Conservation (phyloP, 2,329 filamentous ascomycete genomes). For the Paracoccidioides brasiliensis region DNA sequence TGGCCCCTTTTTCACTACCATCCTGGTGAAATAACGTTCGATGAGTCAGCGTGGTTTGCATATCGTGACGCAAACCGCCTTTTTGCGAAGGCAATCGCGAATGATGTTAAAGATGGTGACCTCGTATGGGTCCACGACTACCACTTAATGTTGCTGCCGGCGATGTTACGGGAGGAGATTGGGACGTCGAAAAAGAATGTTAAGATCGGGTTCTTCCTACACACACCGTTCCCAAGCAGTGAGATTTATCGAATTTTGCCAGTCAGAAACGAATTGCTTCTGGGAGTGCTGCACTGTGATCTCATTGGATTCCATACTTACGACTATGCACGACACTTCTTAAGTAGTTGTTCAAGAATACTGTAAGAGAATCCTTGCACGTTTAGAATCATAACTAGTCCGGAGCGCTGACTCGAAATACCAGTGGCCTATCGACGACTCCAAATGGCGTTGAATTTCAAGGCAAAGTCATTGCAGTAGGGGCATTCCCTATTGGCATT, state of each 20-base stretch:
- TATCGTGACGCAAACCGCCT: constrained; percentile 87
- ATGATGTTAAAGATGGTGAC: constrained; percentile 84
- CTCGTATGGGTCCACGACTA: constrained; percentile 98
- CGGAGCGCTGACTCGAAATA: neutral
- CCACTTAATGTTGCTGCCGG: constrained; percentile 89
- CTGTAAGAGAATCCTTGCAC: constrained; percentile 40
- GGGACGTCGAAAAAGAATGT: constrained; percentile 72
- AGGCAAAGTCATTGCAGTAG: constrained; percentile 76
- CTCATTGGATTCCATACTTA: constrained; percentile 97
- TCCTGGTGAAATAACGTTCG: constrained; percentile 94
- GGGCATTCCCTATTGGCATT: constrained; percentile 94
- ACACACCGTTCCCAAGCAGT: constrained; percentile 92
- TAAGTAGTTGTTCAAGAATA: constrained; percentile 92
- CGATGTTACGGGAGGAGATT: constrained; percentile 88
- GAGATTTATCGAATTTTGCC: constrained; percentile 95
- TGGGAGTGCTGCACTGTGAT: constrained; percentile 83
- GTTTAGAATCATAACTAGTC: constrained; percentile 7
- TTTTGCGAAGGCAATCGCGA: constrained; percentile 77
- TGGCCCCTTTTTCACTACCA: constrained; percentile 99
- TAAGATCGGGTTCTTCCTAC: constrained; percentile 96
- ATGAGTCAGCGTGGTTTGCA: constrained; percentile 85
- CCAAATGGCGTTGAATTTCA: constrained; percentile 89
- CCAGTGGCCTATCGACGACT: constrained; percentile 49
- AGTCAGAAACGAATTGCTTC: constrained; percentile 75
- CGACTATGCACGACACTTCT: constrained; percentile 94